phyloP scores from a whole-genome alignment of 768 basidiomycete genomes.

The Cystobasidium tubakii region DNA sequence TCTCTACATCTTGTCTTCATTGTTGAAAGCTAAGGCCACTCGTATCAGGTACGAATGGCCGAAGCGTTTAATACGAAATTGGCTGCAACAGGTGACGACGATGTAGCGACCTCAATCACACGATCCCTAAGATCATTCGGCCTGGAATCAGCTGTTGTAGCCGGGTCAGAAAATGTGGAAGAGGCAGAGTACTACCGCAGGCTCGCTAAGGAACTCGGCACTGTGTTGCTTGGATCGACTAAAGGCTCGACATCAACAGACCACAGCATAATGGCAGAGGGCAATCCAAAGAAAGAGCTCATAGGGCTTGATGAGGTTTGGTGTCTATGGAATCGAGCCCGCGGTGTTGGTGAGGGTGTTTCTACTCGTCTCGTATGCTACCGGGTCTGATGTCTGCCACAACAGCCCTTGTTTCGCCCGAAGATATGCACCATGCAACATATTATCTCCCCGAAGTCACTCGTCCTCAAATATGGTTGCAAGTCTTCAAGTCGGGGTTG shows the following conservation, averaged over 20 bases:
- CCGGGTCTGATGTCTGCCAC: slow-evolving; percentile 29
- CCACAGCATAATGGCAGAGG: slow-evolving; percentile 19
- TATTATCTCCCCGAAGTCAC: slow-evolving; percentile 65
- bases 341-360: slow-evolving; percentile 39
- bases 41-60: slow-evolving; percentile 54
- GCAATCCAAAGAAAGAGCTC: slow-evolving; percentile 32
- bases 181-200: slow-evolving; percentile 72
- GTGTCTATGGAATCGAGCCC: slow-evolving; percentile 45
- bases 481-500: slow-evolving; percentile 68
- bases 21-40: not conserved
- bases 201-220: slow-evolving; percentile 67
- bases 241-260: slow-evolving; percentile 35
- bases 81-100: slow-evolving; percentile 48
- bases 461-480: slow-evolving; percentile 60
- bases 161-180: slow-evolving; percentile 78
- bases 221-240: slow-evolving; percentile 58
- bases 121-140: slow-evolving; percentile 86
- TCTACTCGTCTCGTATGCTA: not conserved
- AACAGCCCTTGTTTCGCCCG: slow-evolving; percentile 79
- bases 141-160: slow-evolving; percentile 70
- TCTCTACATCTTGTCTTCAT: not conserved
- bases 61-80: slow-evolving; percentile 79
- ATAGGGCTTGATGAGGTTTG: slow-evolving; percentile 45
- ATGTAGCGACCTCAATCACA: slow-evolving; percentile 79
- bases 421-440: slow-evolving; percentile 70